Evolutionary conservation across 1,284 basidiomycete genomes (phyloP), one percentile per base, ranked within the genome.

Genomic region (Volvariella surrecta): DNA sequence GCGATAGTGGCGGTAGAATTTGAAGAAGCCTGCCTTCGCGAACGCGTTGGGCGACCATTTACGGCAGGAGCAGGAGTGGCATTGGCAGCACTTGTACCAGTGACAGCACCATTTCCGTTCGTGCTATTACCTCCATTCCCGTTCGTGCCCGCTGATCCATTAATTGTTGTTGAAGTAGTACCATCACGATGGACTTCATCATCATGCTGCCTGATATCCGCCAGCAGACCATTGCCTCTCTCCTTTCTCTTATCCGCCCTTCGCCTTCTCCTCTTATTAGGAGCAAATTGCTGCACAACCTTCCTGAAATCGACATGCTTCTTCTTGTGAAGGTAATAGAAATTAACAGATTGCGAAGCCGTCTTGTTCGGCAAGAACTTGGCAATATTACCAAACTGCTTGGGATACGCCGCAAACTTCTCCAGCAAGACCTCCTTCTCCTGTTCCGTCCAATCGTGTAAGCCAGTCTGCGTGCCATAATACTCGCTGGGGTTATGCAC

Each of bases 271-370:
- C 81, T 70, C 56, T 82, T 82, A 45, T 73, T 76, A 1, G 74
- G 73, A n/a, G 76, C 79, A 53, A 76, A 75, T 54, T 73, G 73
- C 42, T 75, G 64, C 16, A 89, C 70, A 9, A 82, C 76, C 54
- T 82, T 76, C 45, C 89, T 81, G 66, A 93, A 95, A 62, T 94
- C 86, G 57, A 92, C 82, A 34, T 74, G 62, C 53, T 73, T 74
- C 64, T 95, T 91, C 73, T 98, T 98, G 66, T 93, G 90, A 47
- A 95, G 70, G 64, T 98, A 98, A 64, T 98, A 98, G 64, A 83
- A 96, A 40, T 84, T 75, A 34, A 98, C 89, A 59, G 94, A 97
- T 73, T 97, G 89, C 0, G 81, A 68, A 0, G 88, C 70, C 2
- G 89, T 85, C 72, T 97, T 98, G 71, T 92, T 74, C 1, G 86